Base-by-base conservation (phyloP, 345 rosid genomes). In the Streptanthus diversifolius region DNA sequence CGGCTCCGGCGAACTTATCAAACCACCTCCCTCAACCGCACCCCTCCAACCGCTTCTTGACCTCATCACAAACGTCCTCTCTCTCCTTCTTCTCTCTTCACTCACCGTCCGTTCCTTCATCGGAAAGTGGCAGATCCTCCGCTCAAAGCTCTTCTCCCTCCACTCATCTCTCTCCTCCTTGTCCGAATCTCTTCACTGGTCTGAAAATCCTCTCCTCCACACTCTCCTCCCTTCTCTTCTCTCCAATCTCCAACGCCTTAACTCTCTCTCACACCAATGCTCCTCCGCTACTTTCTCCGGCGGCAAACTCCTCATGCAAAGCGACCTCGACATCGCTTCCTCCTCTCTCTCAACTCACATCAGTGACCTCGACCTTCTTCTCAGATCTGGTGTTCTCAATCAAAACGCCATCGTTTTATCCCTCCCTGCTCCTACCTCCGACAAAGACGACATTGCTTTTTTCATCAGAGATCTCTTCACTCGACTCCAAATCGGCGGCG, bases 311-410 rank as follows among this genome's bases (percentile, higher is more conserved):
- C 80, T 79, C 39, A 85, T 88, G 83, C 97, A 91, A 80, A 88
- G 95, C 80, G 97, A 91, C 82, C 95, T 91, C 66, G 95, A 91
- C 66, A 88, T 88, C n/a, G 83, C 89, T 61, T 81, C 90, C 17
- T 61, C 89, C 14, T 72, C 91, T 2, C 87, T 91, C 43, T 80
- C 90, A 1, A 78, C 47, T 51, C 90, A 84, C 69, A 83, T 87
- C 54, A 83, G 79, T 18, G 89, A 83, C 80, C 90, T 90, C 40
- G 87, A 88, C 78, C 78, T 90, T 69, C 86, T 90, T 2, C 87
- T 90, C 82, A 81, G 85, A 78, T 90, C 97, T 66, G 97, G 95
- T 9, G 92, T 90, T 30, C 90, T 91, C 37, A 78, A 87, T 49
- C 92, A 91, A 12, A 82, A 78, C 79, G 95, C 97, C 47, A 85